Percentiles rank a stretch among this genome's conserved stretches.
Evolutionary conservation across 371 early-diverging fungal species (phyloP).

Genomic region (Lichtheimia hyalospora): DNA sequence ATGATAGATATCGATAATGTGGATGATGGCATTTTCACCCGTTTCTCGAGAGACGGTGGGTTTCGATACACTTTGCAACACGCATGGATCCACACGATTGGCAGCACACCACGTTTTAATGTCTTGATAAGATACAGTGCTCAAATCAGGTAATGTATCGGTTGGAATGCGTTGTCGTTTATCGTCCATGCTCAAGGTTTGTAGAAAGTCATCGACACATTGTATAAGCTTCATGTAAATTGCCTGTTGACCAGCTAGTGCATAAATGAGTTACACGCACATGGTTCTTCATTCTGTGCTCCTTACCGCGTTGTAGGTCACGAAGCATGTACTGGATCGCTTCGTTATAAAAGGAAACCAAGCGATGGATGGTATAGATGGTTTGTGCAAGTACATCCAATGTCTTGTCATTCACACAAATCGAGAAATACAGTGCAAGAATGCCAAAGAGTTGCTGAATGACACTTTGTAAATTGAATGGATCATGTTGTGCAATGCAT

Average conservation of each 20-base stretch:
- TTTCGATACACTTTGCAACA: not conserved
- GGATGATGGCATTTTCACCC: not conserved
- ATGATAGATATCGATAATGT: not conserved
- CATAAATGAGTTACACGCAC: not conserved
- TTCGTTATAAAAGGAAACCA: not conserved
- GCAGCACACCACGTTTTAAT: not conserved
- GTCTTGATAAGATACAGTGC: not conserved
- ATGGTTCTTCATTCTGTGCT: not conserved
- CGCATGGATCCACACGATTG: not conserved
- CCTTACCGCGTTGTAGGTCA: not conserved
- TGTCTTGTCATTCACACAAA: not conserved
- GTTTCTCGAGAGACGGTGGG: not conserved
- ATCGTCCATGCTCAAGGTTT: not conserved
- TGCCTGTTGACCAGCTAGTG: not conserved
- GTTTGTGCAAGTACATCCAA: not conserved
- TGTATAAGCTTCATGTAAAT: not conserved
- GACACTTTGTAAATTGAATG: not conserved
- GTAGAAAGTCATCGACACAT: not conserved
- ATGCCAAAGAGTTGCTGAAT: not conserved
- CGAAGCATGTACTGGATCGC: conserved; percentile 1
- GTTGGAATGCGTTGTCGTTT: not conserved
- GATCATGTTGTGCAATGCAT: not conserved
- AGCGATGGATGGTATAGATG: not conserved
- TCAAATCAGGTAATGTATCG: not conserved
- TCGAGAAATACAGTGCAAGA: not conserved